These are phyloP conservation scores for Alternaria angustiovoidea DNA, from an alignment of 2,329 filamentous ascomycete species.

Conservation along the genomic window DNA sequence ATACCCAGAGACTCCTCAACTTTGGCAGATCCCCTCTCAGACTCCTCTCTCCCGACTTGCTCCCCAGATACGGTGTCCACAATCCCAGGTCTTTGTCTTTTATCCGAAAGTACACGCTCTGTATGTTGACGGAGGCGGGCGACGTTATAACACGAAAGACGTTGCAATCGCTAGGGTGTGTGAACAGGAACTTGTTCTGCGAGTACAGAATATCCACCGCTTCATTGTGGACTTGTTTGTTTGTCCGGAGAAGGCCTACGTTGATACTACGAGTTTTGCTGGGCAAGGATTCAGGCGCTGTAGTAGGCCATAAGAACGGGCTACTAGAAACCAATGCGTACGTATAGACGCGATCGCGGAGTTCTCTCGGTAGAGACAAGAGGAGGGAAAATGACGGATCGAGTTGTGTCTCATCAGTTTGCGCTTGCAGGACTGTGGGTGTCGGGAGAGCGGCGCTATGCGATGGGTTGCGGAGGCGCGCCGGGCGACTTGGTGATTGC, in stretches of 20 bases:
- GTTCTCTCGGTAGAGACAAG: conserved; percentile 47
- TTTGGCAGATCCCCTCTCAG: conserved; percentile 46
- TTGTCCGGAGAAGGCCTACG: conserved; percentile 39
- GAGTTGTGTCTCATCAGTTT: conserved; percentile 4
- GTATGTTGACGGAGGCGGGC: conserved; percentile 37
- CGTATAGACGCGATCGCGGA: conserved; percentile 48
- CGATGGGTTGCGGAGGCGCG: conserved; percentile 37
- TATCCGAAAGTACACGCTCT: conserved; percentile 46
- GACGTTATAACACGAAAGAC: conserved; percentile 49
- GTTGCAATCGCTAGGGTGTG: conserved; percentile 51
- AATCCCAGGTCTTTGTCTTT: conserved; percentile 48
- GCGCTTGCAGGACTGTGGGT: conserved; percentile 1
- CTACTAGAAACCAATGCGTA: conserved; percentile 41
- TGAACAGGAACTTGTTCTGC: conserved; percentile 50
- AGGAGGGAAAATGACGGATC: conserved; percentile 44
- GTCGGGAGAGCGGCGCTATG: conserved; percentile 21
- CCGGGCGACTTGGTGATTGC: conserved; percentile 33
- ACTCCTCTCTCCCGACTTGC: conserved; percentile 37
- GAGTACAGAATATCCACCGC: conserved; percentile 47
- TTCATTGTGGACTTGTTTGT: conserved; percentile 44
- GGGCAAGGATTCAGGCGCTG: conserved; percentile 15
- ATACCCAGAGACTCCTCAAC: conserved; percentile 48
- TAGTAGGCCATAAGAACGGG: conserved; percentile 47
- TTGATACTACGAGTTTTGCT: conserved; percentile 28
- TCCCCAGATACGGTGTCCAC: conserved; percentile 50